These are phyloP conservation scores for Melaleuca quinquenervia DNA, from an alignment of 345 rosid genomes.

Conservation along the genomic window DNA sequence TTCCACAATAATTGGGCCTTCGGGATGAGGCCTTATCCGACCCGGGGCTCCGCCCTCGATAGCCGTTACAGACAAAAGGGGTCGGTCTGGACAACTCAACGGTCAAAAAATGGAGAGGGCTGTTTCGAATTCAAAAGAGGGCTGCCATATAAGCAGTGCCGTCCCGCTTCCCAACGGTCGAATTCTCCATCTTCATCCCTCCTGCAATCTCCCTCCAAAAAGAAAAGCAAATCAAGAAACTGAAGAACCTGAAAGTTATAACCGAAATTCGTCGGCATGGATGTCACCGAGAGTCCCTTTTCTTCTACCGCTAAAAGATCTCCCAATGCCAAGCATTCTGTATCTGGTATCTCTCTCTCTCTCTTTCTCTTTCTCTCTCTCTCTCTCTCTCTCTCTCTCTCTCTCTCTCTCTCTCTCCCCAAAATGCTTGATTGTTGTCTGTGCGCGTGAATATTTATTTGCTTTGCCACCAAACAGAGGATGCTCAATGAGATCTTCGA, in stretches of 20 bases:
- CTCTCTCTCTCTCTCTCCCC: not conserved
- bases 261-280: not conserved
- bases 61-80: not conserved
- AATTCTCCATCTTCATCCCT: not conserved
- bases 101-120: not conserved
- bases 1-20: not conserved
- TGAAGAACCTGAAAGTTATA: not conserved
- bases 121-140: not conserved
- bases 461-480: not conserved
- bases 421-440: not conserved
- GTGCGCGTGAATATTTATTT: not conserved
- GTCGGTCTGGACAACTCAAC: not conserved
- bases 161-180: not conserved
- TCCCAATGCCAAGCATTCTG: not conserved
- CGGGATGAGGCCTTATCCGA: not conserved
- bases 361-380: not conserved
- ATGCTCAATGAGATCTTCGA: not conserved
- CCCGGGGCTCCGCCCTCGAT: not conserved
- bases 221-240: not conserved
- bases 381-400: too few relatives aligned
- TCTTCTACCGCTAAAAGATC: not conserved
- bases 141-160: not conserved
- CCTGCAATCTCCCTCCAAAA: not conserved
- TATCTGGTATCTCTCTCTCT: not conserved
- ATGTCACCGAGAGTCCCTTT: not conserved